Evolutionary conservation across 108 stramenopile genomes (phyloP).

Genomic region (Nannochloropsis gaditana): DNA sequence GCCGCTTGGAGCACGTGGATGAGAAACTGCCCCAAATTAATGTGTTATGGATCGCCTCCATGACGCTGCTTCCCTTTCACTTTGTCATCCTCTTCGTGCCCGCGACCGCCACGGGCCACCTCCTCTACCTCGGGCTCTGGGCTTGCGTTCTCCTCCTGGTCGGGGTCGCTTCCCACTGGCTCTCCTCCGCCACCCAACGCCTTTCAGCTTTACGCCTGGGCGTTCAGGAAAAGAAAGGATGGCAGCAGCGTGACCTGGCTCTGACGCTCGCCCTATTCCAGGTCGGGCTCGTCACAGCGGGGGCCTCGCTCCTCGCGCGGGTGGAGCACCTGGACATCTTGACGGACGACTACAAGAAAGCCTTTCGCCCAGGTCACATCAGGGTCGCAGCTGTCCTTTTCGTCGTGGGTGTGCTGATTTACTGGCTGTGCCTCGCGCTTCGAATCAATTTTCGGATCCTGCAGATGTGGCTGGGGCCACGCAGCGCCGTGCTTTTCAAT

Average conservation of each 20-base stretch:
- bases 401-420: neutral
- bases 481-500: neutral
- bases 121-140: neutral
- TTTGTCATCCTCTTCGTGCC: constrained; percentile 6
- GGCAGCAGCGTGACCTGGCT: neutral
- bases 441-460: neutral
- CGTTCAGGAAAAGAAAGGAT: neutral
- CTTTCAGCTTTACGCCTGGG: neutral
- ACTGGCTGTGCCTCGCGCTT: neutral
- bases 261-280: neutral
- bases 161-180: neutral
- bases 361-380: neutral
- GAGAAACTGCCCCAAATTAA: constrained; percentile 4
- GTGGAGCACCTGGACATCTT: constrained; percentile 17
- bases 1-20: neutral
- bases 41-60: neutral
- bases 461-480: neutral
- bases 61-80: neutral
- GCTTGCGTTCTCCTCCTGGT: neutral
- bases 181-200: neutral
- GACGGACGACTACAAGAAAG: neutral
- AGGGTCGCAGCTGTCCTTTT: neutral
- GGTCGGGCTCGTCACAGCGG: neutral
- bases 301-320: neutral
- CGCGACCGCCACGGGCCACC: neutral